phyloP scores from a whole-genome alignment of 2,329 filamentous ascomycete species.

The Fusarium chaquense region DNA sequence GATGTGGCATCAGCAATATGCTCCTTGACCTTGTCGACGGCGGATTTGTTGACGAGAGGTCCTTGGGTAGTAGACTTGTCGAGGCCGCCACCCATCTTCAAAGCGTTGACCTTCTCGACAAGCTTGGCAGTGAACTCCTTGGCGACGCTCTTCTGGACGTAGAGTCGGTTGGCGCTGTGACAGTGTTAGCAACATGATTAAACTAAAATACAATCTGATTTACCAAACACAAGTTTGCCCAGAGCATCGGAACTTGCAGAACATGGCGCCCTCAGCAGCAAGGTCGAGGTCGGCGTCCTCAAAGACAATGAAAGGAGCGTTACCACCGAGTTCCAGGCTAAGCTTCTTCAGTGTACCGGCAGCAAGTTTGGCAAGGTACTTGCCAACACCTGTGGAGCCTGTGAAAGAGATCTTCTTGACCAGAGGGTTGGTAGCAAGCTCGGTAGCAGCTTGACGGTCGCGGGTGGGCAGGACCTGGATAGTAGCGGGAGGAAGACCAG shows the following conservation, averaged over 20 bases:
- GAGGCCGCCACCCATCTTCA: conserved; percentile 48
- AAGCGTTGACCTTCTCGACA: conserved; percentile 47
- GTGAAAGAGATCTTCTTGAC: conserved; percentile 75
- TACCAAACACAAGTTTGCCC: conserved; percentile 74
- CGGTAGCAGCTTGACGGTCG: conserved; percentile 48
- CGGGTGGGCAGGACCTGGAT: conserved; percentile 49
- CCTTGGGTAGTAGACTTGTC: conserved; percentile 47
- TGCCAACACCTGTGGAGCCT: conserved; percentile 72
- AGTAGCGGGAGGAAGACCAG: conserved; percentile 71
- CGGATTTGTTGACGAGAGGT: conserved; percentile 72
- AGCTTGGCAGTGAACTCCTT: conserved; percentile 49
- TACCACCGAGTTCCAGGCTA: conserved; percentile 77
- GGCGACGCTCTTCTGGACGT: conserved; percentile 51
- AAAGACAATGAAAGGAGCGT: conserved; percentile 73
- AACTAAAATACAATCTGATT: neutral
- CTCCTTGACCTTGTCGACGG: conserved; percentile 69
- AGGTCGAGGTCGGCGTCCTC: conserved; percentile 74
- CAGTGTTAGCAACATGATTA: neutral
- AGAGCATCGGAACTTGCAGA: conserved; percentile 54
- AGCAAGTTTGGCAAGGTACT: conserved; percentile 70
- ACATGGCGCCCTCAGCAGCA: conserved; percentile 67
- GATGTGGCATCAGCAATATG: conserved; percentile 72
- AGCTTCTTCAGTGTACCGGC: conserved; percentile 75
- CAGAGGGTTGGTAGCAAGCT: conserved; percentile 47
- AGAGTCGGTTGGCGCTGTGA: conserved; percentile 53